Evolutionary conservation across 2,329 filamentous ascomycete species (phyloP).

Genomic region (Aspergillus thermomutatus): DNA sequence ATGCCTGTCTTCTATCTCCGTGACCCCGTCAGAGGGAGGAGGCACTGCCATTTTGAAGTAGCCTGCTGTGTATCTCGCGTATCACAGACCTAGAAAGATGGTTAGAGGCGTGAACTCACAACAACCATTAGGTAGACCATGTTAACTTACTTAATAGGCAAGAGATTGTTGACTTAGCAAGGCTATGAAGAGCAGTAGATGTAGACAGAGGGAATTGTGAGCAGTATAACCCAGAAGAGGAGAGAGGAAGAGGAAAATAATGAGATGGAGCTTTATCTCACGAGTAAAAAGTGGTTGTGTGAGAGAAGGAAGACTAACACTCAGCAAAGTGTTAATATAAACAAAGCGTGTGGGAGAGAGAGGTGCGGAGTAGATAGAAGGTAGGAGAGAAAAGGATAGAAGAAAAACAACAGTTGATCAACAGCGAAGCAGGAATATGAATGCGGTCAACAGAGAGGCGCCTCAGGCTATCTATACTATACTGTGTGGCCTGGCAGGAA

Average conservation of each 20-base stretch:
- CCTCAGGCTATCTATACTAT: background rate
- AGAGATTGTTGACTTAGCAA: background rate
- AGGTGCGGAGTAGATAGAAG: background rate
- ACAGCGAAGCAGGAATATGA: conserved; percentile 1
- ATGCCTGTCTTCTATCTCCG: conserved; percentile 20
- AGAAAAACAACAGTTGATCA: conserved; percentile 2
- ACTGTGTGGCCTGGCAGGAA: background rate
- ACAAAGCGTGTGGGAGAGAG: background rate
- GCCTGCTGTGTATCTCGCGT: background rate
- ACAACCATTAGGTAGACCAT: background rate
- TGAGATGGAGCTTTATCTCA: background rate
- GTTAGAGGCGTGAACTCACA: background rate
- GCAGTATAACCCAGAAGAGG: background rate
- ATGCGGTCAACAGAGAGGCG: background rate
- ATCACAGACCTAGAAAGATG: background rate
- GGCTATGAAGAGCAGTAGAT: conserved; percentile 1
- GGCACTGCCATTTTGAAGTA: conserved; percentile 16
- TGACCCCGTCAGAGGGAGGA: conserved; percentile 12
- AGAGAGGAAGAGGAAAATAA: background rate
- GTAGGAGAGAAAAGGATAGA: conserved; percentile 4
- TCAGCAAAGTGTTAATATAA: background rate
- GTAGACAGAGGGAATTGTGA: background rate
- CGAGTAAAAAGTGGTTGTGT: background rate
- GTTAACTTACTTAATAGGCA: background rate
- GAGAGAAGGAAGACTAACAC: background rate